Percentiles rank a stretch among this genome's conserved stretches.
Evolutionary conservation across 163 green algal genomes (phyloP).

Genomic region (Picocystis sp.): DNA sequence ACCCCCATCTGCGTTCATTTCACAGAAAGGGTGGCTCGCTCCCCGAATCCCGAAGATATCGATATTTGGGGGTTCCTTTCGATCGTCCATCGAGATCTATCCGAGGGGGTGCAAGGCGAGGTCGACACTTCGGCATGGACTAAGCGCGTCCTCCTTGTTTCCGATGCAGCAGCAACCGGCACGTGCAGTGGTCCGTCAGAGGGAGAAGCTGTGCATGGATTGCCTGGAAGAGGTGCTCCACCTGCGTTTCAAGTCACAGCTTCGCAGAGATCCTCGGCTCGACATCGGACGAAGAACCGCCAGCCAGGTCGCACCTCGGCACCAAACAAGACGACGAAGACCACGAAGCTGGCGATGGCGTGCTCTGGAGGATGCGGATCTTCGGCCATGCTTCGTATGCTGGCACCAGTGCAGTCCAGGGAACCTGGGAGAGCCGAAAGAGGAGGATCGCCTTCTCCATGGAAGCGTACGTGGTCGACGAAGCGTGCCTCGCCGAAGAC

Average conservation of each 20-base stretch:
- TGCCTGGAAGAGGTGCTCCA: slow-evolving; percentile 28
- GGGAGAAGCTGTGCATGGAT: slow-evolving; percentile 25
- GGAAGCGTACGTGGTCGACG: slow-evolving; percentile 25
- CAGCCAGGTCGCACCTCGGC: slow-evolving; percentile 2
- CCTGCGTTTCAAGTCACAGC: too few species aligned
- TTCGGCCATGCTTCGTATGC: slow-evolving; percentile 15
- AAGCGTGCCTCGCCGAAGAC: slow-evolving; percentile 7
- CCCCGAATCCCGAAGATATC: too few species aligned
- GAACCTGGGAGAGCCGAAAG: slow-evolving; percentile 2
- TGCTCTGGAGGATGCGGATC: slow-evolving; percentile 18
- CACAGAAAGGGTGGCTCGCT: too few species aligned
- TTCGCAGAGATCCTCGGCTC: too few species aligned
- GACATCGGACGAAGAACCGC: slow-evolving; percentile 14
- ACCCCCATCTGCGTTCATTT: too few species aligned
- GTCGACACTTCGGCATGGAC: too few species aligned
- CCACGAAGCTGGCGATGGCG: slow-evolving; percentile 12
- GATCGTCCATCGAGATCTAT: too few species aligned
- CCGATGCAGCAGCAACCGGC: too few species aligned
- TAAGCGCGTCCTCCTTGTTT: too few species aligned
- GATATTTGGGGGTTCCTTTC: too few species aligned
- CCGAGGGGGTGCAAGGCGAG: too few species aligned
- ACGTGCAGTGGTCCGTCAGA: slow-evolving; percentile 16
- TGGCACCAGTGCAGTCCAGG: slow-evolving; percentile 13
- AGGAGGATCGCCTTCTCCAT: slow-evolving; percentile 23
- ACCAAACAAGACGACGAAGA: too few species aligned